A percentile compares a stretch with the other conserved stretches of the same genome.
Conservation (phyloP, 2,329 filamentous ascomycete genomes). For the Aspergillus texensis region DNA sequence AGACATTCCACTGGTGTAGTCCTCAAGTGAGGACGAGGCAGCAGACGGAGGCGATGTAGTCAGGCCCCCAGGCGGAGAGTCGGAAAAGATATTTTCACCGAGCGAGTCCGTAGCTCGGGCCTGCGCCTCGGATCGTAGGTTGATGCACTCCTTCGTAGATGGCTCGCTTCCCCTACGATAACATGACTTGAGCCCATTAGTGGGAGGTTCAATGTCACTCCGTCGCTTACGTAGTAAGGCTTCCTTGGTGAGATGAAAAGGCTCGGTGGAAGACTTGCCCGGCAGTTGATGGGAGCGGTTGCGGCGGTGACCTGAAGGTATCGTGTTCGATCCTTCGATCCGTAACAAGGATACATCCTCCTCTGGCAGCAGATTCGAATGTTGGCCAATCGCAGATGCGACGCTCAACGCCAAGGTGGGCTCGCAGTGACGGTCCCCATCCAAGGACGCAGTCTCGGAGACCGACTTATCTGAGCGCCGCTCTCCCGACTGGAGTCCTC, state of each 20-base stretch:
- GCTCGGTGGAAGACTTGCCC: conserved; percentile 34
- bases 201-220: conserved; percentile 28
- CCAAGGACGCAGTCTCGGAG: conserved; percentile 39
- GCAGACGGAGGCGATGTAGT: conserved; percentile 46
- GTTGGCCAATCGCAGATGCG: conserved; percentile 47
- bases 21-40: conserved; percentile 49
- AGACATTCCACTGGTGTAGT: conserved; percentile 50
- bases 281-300: conserved; percentile 41
- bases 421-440: conserved; percentile 40
- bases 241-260: conserved; percentile 40
- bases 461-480: conserved; percentile 37
- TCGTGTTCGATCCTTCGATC: conserved; percentile 13
- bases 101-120: conserved; percentile 18
- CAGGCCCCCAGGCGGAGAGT: conserved; percentile 28
- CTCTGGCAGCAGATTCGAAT: conserved; percentile 39
- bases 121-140: conserved; percentile 19
- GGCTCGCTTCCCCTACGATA: conserved; percentile 27
- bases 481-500: conserved; percentile 40
- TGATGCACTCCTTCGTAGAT: conserved; percentile 26
- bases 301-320: conserved; percentile 34
- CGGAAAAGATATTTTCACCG: conserved; percentile 15
- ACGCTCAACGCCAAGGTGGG: conserved; percentile 49
- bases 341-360: conserved; percentile 19
- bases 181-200: conserved; percentile 18
- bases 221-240: conserved; percentile 35